Percentiles rank a stretch among this genome's conserved stretches.
Conservation (phyloP, 2,329 filamentous ascomycete genomes). For the Cyphellophora europaea region DNA sequence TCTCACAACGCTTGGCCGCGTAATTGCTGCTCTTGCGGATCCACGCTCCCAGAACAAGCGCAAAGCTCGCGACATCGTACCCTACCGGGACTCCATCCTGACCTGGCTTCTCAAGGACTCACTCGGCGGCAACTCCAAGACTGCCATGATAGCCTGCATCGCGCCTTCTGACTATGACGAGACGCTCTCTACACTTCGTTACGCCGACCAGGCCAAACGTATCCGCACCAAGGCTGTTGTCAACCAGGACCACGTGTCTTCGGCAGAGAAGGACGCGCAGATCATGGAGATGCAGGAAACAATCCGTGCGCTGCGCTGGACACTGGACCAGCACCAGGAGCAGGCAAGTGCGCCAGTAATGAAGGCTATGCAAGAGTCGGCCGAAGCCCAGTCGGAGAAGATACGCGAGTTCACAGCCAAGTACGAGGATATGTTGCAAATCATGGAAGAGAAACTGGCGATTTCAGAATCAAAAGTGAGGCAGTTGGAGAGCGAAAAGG, state of each 20-base stretch:
- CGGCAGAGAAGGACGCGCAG: conserved; percentile 87
- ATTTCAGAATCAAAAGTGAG: conserved; percentile 92
- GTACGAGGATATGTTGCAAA: conserved; percentile 79
- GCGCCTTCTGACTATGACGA: conserved; percentile 94
- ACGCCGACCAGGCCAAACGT: conserved; percentile 94
- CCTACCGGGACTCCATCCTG: conserved; percentile 80
- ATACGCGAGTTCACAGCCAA: conserved; percentile 92
- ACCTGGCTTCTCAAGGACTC: conserved; percentile 92
- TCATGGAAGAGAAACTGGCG: conserved; percentile 90
- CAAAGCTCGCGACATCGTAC: conserved; percentile 63
- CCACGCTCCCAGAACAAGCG: conserved; percentile 54
- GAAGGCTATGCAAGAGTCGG: conserved; percentile 66
- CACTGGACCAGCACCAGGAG: conserved; percentile 41
- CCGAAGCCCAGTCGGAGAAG: conserved; percentile 67
- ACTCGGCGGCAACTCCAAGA: conserved; percentile 92
- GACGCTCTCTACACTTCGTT: conserved; percentile 88
- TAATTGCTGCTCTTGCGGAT: conserved; percentile 83
- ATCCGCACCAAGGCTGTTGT: conserved; percentile 91
- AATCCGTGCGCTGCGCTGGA: conserved; percentile 77
- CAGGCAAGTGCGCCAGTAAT: conserved; percentile 35
- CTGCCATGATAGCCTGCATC: conserved; percentile 98
- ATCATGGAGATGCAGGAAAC: conserved; percentile 93
- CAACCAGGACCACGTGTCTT: conserved; percentile 89
- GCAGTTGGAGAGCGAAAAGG: conserved; percentile 80
- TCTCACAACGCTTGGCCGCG: conserved; percentile 84